Evolutionary conservation across 352 stramenopile species (phyloP).

Genomic region (Globisporangium barbulae): DNA sequence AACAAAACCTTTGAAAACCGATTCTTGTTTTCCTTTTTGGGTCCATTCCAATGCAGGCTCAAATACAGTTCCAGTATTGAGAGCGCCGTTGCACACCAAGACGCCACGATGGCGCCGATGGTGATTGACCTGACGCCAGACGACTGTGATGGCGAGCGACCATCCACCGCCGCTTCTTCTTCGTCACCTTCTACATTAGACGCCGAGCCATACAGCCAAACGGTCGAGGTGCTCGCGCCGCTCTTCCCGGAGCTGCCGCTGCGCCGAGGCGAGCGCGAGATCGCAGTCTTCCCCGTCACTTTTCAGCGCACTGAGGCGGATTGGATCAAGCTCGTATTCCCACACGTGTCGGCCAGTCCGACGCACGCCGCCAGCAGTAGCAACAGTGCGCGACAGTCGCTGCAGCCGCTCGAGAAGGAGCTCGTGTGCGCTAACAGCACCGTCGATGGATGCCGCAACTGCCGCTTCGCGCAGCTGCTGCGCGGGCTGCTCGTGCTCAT

Average conservation of each 20-base stretch:
- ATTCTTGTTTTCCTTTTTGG: not conserved
- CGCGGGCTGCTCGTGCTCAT: conserved; percentile 38
- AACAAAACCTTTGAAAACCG: too few relatives aligned
- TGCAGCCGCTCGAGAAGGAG: conserved; percentile 28
- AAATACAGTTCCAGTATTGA: not conserved
- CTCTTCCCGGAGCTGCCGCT: conserved; percentile 12
- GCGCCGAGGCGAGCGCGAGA: not conserved
- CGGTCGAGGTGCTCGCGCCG: conserved; percentile 16
- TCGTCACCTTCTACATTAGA: not conserved
- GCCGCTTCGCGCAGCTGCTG: conserved; percentile 50
- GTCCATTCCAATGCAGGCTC: not conserved
- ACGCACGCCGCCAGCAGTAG: not conserved
- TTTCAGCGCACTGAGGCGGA: conserved; percentile 28
- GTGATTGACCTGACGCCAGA: conserved; percentile 9
- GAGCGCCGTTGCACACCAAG: not conserved
- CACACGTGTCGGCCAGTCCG: not conserved
- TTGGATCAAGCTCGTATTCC: conserved; percentile 36
- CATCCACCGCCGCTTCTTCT: not conserved
- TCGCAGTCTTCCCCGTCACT: conserved; percentile 19
- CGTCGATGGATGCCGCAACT: conserved; percentile 30
- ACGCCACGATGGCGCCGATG: not conserved
- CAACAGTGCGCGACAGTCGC: not conserved
- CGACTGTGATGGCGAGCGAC: conserved; percentile 12
- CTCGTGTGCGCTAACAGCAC: conserved; percentile 46
- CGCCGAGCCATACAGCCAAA: conserved; percentile 5